These are phyloP conservation scores for Blepharisma stoltei DNA, from an alignment of 73 alveolate species.

Conservation along the genomic window DNA sequence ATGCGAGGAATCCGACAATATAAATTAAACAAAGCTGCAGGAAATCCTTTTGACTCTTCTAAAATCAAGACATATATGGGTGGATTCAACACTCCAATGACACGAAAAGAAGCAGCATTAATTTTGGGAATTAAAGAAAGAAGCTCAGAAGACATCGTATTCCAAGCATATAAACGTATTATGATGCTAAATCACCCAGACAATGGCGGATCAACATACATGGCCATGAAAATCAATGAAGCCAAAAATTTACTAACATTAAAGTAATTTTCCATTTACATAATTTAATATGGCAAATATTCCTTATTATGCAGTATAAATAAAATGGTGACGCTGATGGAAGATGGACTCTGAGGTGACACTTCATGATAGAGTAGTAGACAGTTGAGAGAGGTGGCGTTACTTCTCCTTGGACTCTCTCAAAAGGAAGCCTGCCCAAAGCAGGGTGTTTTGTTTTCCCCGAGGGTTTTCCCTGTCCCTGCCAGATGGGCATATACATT, in stretches of 20 bases:
- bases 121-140: slow-evolving; percentile 38
- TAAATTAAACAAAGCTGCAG: neutral
- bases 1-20: neutral
- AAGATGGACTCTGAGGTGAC: no score
- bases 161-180: slow-evolving; percentile 40
- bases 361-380: neutral
- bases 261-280: neutral
- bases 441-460: no score
- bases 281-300: neutral
- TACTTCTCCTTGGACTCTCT: no score
- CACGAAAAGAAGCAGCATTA: slow-evolving; percentile 41
- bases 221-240: slow-evolving; percentile 58
- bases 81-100: slow-evolving; percentile 38
- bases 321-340: no score
- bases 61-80: slow-evolving; percentile 31
- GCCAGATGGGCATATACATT: no score
- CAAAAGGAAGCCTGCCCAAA: no score
- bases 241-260: slow-evolving; percentile 48
- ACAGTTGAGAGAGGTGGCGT: no score
- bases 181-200: slow-evolving; percentile 63
- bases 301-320: neutral
- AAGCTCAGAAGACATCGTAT: neutral
- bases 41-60: neutral
- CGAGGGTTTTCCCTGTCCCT: no score
- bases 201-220: slow-evolving; percentile 49